Base-by-base conservation (phyloP, 2,329 filamentous ascomycete species). In the Cladosporium halotolerans region DNA sequence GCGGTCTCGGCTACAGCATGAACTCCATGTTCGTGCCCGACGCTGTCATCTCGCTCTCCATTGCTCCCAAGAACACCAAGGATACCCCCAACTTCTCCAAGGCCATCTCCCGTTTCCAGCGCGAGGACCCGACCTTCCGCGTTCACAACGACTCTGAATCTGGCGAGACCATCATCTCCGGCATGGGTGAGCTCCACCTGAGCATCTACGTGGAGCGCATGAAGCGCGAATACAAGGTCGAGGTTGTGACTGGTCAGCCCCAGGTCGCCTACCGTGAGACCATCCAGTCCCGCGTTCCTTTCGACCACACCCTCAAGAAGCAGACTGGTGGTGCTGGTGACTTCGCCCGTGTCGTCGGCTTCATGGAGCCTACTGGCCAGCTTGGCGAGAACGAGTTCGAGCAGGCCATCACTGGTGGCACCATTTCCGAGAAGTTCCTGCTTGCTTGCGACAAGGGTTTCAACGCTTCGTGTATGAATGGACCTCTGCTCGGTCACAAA, bases 141-240 rank as follows among this genome's bases (percentile, higher is more conserved):
- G 88, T 99, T 36, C 86, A 89, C 64, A 90, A 96, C 64, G 93
- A 99, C 67, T 73, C 82, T 13, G 93, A 99, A 75, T 92, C 86
- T 59, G 87, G 95, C 68, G 89, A 99, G 76, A 97, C 92, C 45
- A 95, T 99, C 67, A 97, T 99, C 67, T 95, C 88, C 40, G 93
- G 93, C 56, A 99, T 99, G 93, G 93, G 93, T 62, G 93, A 99
- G 72, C 73, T 99, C 62, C 93, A 99, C 72, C 79, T 99, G 28
- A 91, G 96, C 66, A 95, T 99, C 66, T 99, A 99, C 71, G 84
- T 99, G 47, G 93, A 99, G 76, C 90, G 93, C 62, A 91, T 99
- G 76, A 86, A 88, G 63, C 86, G 93, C 67, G 93, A 99, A 74
- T 99, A 99, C 80, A 89, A 88, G 68, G 91, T 96, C 51, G 93